Conservation (phyloP, 2,329 filamentous ascomycete genomes). For the Fusarium sp. region DNA sequence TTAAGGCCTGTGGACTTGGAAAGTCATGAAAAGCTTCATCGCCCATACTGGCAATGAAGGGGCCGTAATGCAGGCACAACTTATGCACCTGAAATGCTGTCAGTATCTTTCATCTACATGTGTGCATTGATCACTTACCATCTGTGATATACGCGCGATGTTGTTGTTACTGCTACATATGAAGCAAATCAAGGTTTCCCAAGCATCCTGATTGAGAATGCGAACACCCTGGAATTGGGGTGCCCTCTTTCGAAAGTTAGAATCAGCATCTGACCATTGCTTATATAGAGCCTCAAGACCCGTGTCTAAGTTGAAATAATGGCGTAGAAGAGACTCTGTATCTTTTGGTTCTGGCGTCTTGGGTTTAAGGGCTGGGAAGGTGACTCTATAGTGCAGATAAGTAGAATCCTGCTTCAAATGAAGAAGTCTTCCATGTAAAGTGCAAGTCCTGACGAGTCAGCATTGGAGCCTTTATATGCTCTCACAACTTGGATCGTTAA, state of each 20-base stretch:
- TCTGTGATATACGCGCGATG: constrained; percentile 92
- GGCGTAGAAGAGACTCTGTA: constrained; percentile 77
- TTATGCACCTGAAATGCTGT: constrained; percentile 74
- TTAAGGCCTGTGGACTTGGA: constrained; percentile 79
- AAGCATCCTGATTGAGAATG: constrained; percentile 93
- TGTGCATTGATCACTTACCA: constrained; percentile 66
- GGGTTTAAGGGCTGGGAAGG: constrained; percentile 61
- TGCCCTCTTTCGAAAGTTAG: constrained; percentile 90
- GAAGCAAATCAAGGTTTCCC: constrained; percentile 93
- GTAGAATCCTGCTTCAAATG: constrained; percentile 85
- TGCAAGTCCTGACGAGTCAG: constrained; percentile 72
- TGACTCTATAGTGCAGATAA: constrained; percentile 83
- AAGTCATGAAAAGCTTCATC: constrained; percentile 87
- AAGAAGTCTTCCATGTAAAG: constrained; percentile 85
- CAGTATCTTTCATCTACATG: neutral
- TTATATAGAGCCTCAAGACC: constrained; percentile 82
- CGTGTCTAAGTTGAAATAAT: constrained; percentile 89
- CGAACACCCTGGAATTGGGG: constrained; percentile 90
- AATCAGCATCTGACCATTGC: constrained; percentile 86
- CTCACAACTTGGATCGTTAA: neutral
- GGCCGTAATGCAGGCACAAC: constrained; percentile 87
- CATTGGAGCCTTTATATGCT: neutral
- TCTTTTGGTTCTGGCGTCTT: constrained; percentile 64
- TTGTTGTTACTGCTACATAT: constrained; percentile 99
- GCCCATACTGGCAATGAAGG: constrained; percentile 77